Evolutionary conservation across 805 yeast genomes (phyloP), one percentile per base, ranked within the genome.

Genomic region (Kazachstania taianensis): DNA sequence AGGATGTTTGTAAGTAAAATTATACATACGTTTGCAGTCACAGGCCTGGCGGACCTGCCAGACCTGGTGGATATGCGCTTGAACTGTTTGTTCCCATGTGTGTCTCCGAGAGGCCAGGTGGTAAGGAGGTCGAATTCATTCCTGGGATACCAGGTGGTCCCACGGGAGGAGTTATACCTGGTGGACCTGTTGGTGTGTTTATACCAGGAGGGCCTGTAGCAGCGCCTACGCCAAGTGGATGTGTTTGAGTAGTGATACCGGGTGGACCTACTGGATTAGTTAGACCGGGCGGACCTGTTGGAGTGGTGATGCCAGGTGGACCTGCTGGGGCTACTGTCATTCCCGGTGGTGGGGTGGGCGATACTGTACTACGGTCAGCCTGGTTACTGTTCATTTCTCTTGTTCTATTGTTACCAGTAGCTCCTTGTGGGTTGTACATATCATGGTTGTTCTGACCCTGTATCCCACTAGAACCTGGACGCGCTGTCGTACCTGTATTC

Each of bases 31-130:
- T 22, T 22, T 3, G 17, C 12, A 4, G 13, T 28, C 13, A 35
- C 24, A 36, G 23, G 14, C 39, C 39, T 20, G 39, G 39, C 27
- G 39, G 62, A 52, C 15, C 39, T 17, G 30, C 12, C 16, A 41
- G 32, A 12, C 46, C 42, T 19, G 46, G 45, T 23, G 47, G 44
- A n/a, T 34, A 25, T 9, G 37, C 10, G 17, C 31, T 15, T 25
- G 33, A 13, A 14, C 18, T 24, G 24, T 27, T 33, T 16, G 18
- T 8, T 10, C 32, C 8, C 12, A 13, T 20, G 27, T 17, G 17
- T 16, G 10, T 14, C 28, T 43, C 27, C 17, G 41, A 24, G 20
- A 42, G 23, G 3, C 37, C 42, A 2, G 46, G 41, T 23, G 47
- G 33, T 15, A 39, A 31, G 7, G 17, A 16, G 28, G 7, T 28